phyloP scores from a whole-genome alignment of 2,329 filamentous ascomycete species.

The Aspergillus sp. region DNA sequence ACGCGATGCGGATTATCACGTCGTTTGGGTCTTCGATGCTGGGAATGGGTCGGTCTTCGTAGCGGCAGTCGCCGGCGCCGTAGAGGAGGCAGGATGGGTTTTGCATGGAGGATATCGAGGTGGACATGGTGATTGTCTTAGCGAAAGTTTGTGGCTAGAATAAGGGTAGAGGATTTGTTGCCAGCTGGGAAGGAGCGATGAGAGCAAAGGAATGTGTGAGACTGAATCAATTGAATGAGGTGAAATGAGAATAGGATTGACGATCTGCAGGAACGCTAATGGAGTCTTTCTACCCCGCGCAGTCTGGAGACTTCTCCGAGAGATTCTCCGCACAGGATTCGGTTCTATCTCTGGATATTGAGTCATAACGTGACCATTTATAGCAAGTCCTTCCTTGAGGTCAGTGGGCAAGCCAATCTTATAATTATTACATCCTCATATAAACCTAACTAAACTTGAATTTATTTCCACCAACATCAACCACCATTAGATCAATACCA shows the following conservation, averaged over 20 bases:
- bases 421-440: too few relatives aligned
- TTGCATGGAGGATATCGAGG: not conserved
- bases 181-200: not conserved
- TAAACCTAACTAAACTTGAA: too few relatives aligned
- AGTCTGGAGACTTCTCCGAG: not conserved
- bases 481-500: too few relatives aligned
- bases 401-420: too few relatives aligned
- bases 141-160: not conserved
- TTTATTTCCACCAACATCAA: too few relatives aligned
- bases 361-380: not conserved
- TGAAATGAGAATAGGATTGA: not conserved
- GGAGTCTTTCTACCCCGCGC: not conserved
- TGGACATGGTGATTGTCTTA: not conserved
- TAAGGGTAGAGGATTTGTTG: not conserved
- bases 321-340: not conserved
- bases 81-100: constrained; percentile 47
- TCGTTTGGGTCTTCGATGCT: constrained; percentile 36
- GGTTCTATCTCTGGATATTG: not conserved
- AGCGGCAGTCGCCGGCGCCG: constrained; percentile 35
- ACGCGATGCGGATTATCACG: constrained; percentile 46
- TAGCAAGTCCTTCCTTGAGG: too few relatives aligned
- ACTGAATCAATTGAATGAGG: too few relatives aligned
- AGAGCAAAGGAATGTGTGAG: not conserved
- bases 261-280: too few relatives aligned
- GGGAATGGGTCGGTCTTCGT: constrained; percentile 41